Evolutionary conservation across 768 basidiomycete genomes (phyloP), one percentile per base, ranked within the genome.

Genomic region (Mycena galericulata): DNA sequence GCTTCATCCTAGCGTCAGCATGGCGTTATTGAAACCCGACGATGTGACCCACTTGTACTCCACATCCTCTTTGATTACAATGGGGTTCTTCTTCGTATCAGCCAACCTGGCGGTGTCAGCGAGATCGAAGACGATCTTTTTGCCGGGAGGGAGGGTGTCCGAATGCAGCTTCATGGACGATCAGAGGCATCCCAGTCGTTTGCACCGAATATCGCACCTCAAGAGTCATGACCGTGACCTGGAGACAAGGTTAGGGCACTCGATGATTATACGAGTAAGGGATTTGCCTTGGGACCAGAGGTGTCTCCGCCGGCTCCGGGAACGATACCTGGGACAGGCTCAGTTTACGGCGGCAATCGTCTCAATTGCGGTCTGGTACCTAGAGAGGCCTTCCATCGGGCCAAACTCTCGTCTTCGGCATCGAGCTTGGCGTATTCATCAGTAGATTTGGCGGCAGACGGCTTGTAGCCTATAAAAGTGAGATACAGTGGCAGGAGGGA

Each of bases 331-430:
- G 41, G 1, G 36, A 51, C 18, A 45, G 57, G n/a, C 32, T 75
- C 54, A 65, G 92, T 93, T 87, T 90, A 24, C 87, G 88, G 70
- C 62, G 79, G 15, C 81, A 77, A 62, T 82, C 74, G 29, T 75
- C 79, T 17, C 49, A 26, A 7, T 76, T 29, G 22, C 75, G 88
- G 84, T 46, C 86, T 84, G 65, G 96, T 90, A 63, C 97, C 97
- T 29, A 99, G 86, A 59, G 92, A 95, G 41, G 94, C 95, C 79
- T 99, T 99, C 97, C 97, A 99, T 70, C 95, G 90, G 34, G 92
- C 90, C 74, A 99, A 87, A 78, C 94, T 95, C 81, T 98, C 97
- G 78, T 98, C 97, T 68, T 93, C 86, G 32, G 92, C 90, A 81
- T 98, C 97, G 47, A 97, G 88, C 41, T 90, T 81, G 27, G 94